Evolutionary conservation across 2,329 filamentous ascomycete genomes (phyloP), one percentile per base, ranked within the genome.

Genomic region (Domatiomyces globalis): DNA sequence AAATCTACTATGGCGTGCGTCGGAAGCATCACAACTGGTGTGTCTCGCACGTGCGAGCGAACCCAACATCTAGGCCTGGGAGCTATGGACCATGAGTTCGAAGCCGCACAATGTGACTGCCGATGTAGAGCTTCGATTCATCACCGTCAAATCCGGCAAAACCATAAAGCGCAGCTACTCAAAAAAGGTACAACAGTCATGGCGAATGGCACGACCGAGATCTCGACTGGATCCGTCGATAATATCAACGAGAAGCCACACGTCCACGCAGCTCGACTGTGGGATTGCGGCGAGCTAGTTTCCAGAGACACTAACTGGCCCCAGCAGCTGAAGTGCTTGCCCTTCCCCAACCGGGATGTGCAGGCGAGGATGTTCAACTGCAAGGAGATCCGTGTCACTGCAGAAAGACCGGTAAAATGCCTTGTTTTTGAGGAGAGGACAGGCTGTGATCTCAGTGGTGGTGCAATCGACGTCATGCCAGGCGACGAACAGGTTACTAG

Each of bases 11-110:
- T 25, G 3, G 22, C 6, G 22, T 25, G 22, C 22, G 22, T 25
- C 69, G 77, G n/a, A 72, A 72, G 49, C 76, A 80, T 58, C 72
- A 77, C 56, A 76, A 79, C 61, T 79, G 76, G 77, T 78, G 75
- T 56, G 73, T 79, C 2, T 72, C 74, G 39, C 76, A 80, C 63
- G 76, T 76, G 7, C 70, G n/a, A n/a, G 75, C 45, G 74, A 77
- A 20, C 73, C 75, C 4, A 72, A 71, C 53, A 70, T 65, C 2
- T 75, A 73, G 62, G 69, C 71, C 39, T 79, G 72, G 60, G 73
- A 78, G 57, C 65, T 78, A 49, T 80, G 77, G 77, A 69, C 77
- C n/a, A 71, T 72, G 5, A 78, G 74, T 63, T 74, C 67, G 56
- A 66, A 66, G n/a, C 61, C 60, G n/a, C 56, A 62, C 9, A 56